These are phyloP conservation scores for Candida tammaniensis DNA, from an alignment of 805 yeast species.

Conservation along the genomic window DNA sequence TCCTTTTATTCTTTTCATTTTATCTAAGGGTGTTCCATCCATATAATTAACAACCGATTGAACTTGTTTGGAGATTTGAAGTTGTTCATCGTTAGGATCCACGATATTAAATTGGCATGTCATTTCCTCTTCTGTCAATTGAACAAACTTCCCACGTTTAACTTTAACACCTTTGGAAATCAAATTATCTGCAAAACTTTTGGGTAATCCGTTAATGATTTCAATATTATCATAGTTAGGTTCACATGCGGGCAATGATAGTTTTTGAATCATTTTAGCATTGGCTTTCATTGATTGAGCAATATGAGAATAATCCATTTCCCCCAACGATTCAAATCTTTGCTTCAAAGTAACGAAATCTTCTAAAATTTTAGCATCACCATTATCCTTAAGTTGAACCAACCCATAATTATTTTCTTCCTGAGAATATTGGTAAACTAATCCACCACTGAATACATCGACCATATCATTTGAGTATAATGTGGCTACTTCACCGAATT, in stretches of 20 bases:
- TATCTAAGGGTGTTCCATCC: conserved; percentile 14
- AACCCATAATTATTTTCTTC: conserved; percentile 80
- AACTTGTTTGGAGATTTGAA: conserved; percentile 17
- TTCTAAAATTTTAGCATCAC: conserved; percentile 39
- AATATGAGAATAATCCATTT: conserved; percentile 19
- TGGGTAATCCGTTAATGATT: conserved; percentile 46
- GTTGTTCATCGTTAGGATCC: conserved; percentile 40
- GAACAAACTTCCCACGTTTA: conserved; percentile 48
- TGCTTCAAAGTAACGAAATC: conserved; percentile 44
- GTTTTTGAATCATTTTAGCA: conserved; percentile 19
- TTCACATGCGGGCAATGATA: conserved; percentile 30
- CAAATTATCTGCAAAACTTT: conserved; percentile 38
- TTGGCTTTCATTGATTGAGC: conserved; percentile 23
- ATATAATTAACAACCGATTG: conserved; percentile 13
- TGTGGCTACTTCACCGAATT: conserved; percentile 71
- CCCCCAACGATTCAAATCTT: conserved; percentile 40
- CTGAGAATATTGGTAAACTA: conserved; percentile 77
- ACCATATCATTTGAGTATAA: conserved; percentile 73
- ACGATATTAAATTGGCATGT: conserved; percentile 40
- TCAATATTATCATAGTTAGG: conserved; percentile 31
- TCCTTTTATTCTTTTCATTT: conserved; percentile 16
- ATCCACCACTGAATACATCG: conserved; percentile 77
- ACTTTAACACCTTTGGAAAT: conserved; percentile 50
- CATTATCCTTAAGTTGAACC: conserved; percentile 46
- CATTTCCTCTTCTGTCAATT: conserved; percentile 43